Evolutionary conservation across 164 flowering plant species (phyloP).

Genomic region (Tetracentron sinense): DNA sequence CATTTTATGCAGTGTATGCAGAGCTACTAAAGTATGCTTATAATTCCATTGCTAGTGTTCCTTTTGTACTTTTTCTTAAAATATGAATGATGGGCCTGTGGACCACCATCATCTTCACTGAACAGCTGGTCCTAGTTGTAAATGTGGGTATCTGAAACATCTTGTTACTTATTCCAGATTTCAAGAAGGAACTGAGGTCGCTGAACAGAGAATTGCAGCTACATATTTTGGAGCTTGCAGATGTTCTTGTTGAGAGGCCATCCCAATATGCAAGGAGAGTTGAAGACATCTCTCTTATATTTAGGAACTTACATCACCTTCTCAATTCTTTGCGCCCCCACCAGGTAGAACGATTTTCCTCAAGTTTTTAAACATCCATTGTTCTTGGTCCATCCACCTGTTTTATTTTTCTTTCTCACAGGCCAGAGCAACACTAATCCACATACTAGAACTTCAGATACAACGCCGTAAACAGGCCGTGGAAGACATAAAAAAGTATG

Average conservation of each 20-base stretch:
- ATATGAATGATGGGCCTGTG: background rate
- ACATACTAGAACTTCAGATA: conserved; percentile 80
- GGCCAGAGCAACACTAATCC: conserved; percentile 89
- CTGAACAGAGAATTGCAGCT: conserved; percentile 88
- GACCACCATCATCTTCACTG: background rate
- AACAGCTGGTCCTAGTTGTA: background rate
- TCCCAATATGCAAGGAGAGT: conserved; percentile 94
- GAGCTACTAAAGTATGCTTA: too few relatives aligned
- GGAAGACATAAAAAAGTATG: conserved; percentile 85
- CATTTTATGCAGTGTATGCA: too few relatives aligned
- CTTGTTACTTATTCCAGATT: conserved; percentile 39
- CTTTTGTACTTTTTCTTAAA: too few relatives aligned
- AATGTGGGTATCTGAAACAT: background rate
- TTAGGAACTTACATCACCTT: conserved; percentile 84
- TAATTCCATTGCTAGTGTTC: too few relatives aligned
- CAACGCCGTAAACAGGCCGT: conserved; percentile 85
- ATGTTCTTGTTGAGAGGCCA: conserved; percentile 90
- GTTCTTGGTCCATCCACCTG: background rate
- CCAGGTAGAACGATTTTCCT: conserved; percentile 48
- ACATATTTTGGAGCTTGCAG: conserved; percentile 89
- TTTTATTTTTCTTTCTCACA: conserved; percentile 18
- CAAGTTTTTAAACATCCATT: background rate
- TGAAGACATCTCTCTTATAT: conserved; percentile 85
- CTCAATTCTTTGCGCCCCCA: conserved; percentile 92
- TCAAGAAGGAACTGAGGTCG: conserved; percentile 71